phyloP scores from a whole-genome alignment of 345 rosid species.

The Sisymbrium irio region DNA sequence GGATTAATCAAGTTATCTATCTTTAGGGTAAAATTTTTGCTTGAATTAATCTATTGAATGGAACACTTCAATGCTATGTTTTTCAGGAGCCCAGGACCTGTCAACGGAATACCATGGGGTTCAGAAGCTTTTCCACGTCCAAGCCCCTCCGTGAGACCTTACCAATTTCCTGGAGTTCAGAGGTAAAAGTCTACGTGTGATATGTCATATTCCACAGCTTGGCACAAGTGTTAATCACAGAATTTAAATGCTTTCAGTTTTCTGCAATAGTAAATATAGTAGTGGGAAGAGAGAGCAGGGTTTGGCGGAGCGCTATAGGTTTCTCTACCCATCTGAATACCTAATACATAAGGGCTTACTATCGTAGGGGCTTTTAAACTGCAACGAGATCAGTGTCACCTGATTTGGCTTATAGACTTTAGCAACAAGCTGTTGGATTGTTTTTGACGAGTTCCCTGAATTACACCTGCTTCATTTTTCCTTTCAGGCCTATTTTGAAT shows the following conservation, averaged over 20 bases:
- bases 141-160: slow-evolving; percentile 35
- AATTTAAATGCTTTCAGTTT: slow-evolving; percentile 23
- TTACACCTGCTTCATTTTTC: slow-evolving; percentile 16
- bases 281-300: slow-evolving; percentile 16
- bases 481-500: slow-evolving; percentile 46
- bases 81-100: slow-evolving; percentile 30
- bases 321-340: slow-evolving; percentile 13
- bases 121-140: slow-evolving; percentile 28
- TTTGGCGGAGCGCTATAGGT: not conserved
- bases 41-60: not conserved
- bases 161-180: slow-evolving; percentile 31
- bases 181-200: slow-evolving; percentile 26
- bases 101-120: slow-evolving; percentile 15
- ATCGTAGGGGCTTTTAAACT: slow-evolving; percentile 31
- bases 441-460: slow-evolving; percentile 9
- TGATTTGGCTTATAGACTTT: slow-evolving; percentile 33
- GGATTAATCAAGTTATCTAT: too few relatives aligned
- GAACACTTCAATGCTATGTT: slow-evolving; percentile 9
- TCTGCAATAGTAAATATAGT: slow-evolving; percentile 5
- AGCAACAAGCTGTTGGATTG: slow-evolving; percentile 34
- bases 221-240: slow-evolving; percentile 14
- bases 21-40: too few relatives aligned
- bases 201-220: slow-evolving; percentile 5
- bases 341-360: slow-evolving; percentile 8
- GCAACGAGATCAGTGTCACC: slow-evolving; percentile 23